phyloP scores from a whole-genome alignment of 2,329 filamentous ascomycete genomes.

The Phialophora expanda region DNA sequence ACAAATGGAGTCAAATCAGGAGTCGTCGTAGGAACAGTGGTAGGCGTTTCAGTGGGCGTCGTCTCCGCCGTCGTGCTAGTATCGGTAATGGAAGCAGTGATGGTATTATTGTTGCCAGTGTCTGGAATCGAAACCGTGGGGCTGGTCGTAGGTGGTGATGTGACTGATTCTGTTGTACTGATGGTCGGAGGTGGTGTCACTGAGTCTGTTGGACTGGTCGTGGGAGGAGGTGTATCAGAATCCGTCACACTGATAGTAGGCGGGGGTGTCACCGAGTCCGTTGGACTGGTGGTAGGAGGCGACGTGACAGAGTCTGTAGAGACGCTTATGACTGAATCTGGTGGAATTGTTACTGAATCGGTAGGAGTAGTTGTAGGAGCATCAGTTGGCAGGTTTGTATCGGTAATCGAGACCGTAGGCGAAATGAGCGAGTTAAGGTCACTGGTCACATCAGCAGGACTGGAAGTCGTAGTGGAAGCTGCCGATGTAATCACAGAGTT shows the following conservation, averaged over 20 bases:
- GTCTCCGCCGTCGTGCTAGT: conserved; percentile 11
- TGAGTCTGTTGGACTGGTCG: conserved; percentile 1
- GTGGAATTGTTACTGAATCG: conserved; percentile 26
- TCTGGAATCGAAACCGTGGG: conserved; percentile 8
- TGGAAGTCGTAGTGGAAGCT: conserved; percentile 19
- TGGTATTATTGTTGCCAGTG: conserved; percentile 6
- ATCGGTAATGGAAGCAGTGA: conserved; percentile 12
- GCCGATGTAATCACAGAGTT: conserved; percentile 27
- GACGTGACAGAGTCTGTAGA: conserved; percentile 13
- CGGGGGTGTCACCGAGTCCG: neutral
- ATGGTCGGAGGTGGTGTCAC: conserved; percentile 1
- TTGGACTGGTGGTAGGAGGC: conserved; percentile 10
- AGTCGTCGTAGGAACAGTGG: conserved; percentile 22
- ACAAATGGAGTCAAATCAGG: conserved; percentile 35
- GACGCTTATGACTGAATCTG: conserved; percentile 39
- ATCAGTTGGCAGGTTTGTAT: conserved; percentile 9
- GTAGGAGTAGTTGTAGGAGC: conserved; percentile 14
- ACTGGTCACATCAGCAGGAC: conserved; percentile 18
- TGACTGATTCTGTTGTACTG: conserved; percentile 2
- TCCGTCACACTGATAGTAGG: conserved; percentile 4
- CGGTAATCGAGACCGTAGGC: conserved; percentile 8
- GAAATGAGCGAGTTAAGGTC: conserved; percentile 16
- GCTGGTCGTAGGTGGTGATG: conserved; percentile 1
- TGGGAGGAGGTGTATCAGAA: conserved; percentile 8
- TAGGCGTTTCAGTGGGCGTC: conserved; percentile 7